Conservation (phyloP, 225 moss, liverwort and hornwort species). For the Ulota crispa region DNA sequence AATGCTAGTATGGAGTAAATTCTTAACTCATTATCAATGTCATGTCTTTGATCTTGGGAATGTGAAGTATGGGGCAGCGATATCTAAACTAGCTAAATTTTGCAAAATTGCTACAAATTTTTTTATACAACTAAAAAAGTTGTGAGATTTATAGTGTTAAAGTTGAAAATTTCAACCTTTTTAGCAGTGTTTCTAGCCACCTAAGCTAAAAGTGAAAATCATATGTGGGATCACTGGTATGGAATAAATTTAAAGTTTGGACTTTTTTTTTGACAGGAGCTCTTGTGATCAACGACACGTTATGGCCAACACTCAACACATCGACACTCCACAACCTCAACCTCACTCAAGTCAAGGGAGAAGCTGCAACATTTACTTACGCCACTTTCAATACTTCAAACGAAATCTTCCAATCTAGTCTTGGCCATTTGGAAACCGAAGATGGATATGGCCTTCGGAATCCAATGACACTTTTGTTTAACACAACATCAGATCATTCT, state of each 20-base stretch:
- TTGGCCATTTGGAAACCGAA: slow-evolving; percentile 36
- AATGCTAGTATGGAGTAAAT: too few relatives aligned
- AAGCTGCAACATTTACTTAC: slow-evolving; percentile 32
- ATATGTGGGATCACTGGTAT: too few relatives aligned
- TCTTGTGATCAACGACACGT: slow-evolving; percentile 77
- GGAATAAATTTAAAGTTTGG: not conserved
- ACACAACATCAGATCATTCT: slow-evolving; percentile 85
- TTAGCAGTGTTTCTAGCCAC: too few relatives aligned
- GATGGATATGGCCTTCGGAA: slow-evolving; percentile 61
- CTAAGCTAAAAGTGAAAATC: too few relatives aligned
- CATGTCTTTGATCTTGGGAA: not conserved
- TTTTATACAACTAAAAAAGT: too few relatives aligned
- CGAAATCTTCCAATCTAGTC: slow-evolving; percentile 31
- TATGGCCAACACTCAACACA: slow-evolving; percentile 62
- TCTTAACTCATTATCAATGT: too few relatives aligned
- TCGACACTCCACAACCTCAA: slow-evolving; percentile 48
- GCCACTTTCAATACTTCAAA: slow-evolving; percentile 34
- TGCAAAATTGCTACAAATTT: too few relatives aligned
- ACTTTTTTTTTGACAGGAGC: slow-evolving; percentile 56
- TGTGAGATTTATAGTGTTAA: too few relatives aligned
- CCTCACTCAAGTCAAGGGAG: slow-evolving; percentile 27
- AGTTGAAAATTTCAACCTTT: too few relatives aligned
- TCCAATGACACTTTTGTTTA: slow-evolving; percentile 71
- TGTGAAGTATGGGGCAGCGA: not conserved
- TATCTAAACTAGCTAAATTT: too few relatives aligned